phyloP scores from a whole-genome alignment of 164 flowering plant genomes.

The Chimonanthus salicifolius region DNA sequence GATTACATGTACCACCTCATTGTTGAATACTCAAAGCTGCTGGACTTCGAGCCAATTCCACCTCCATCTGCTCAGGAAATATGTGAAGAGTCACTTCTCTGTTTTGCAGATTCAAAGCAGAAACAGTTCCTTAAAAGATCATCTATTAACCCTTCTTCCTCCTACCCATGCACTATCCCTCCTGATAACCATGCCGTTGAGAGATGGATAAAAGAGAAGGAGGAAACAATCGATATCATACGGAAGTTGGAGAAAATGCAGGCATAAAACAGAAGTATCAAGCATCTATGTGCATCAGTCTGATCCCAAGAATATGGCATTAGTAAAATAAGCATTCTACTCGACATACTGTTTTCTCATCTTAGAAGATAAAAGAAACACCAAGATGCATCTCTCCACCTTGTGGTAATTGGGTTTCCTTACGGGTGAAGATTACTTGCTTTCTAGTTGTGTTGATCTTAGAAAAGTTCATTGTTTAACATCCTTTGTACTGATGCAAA shows the following conservation, averaged over 20 bases:
- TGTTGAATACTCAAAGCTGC: conserved; percentile 63
- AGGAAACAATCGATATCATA: conserved; percentile 23
- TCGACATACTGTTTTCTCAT: no score
- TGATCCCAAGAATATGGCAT: no score
- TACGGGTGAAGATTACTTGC: no score
- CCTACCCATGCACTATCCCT: conserved; percentile 52
- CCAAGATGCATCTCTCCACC: no score
- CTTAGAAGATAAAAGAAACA: no score
- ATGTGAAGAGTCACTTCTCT: conserved; percentile 58
- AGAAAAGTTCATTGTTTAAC: no score
- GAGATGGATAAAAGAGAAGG: conserved; percentile 25
- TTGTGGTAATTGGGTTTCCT: no score
- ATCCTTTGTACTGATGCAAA: no score
- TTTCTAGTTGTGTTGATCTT: no score
- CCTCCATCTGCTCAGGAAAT: conserved; percentile 56
- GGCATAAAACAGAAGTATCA: not conserved
- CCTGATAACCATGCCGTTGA: conserved; percentile 20
- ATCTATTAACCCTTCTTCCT: conserved; percentile 26
- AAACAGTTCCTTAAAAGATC: conserved; percentile 45
- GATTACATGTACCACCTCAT: conserved; percentile 87
- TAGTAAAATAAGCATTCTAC: no score
- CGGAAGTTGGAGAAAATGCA: conserved; percentile 16
- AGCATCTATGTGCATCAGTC: not conserved
- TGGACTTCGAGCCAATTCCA: conserved; percentile 53
- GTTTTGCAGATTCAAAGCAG: conserved; percentile 59